phyloP scores from a whole-genome alignment of 108 stramenopile species.

The Phaeodactylum tricornutum region DNA sequence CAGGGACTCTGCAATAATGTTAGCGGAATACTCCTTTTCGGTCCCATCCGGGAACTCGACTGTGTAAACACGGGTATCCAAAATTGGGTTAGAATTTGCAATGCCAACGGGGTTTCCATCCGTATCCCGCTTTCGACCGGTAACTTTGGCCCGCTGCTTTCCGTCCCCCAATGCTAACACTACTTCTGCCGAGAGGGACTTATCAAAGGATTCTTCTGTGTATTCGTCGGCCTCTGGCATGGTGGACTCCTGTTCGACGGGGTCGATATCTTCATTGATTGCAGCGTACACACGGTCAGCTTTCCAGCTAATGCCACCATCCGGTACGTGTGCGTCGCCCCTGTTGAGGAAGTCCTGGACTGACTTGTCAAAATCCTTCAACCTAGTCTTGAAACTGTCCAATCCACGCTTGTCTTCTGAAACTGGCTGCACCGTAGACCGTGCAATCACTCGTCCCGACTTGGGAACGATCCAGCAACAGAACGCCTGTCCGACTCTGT shows the following conservation, averaged over 20 bases:
- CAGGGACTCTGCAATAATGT: constrained; percentile 21
- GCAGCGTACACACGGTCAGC: too few species aligned
- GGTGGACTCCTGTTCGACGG: too few species aligned
- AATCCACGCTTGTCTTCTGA: constrained; percentile 10
- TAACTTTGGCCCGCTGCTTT: not conserved
- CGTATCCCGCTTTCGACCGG: not conserved
- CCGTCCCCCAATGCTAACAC: not conserved
- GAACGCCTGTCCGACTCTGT: constrained; percentile 15
- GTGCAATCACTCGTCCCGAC: constrained; percentile 5
- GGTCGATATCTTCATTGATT: too few species aligned
- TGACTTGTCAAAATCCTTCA: too few species aligned
- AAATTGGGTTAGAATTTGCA: constrained; percentile 3
- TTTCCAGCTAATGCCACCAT: too few species aligned
- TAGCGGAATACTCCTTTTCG: constrained; percentile 7
- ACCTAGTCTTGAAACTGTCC: not conserved
- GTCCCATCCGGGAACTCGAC: constrained; percentile 10
- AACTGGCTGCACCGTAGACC: constrained; percentile 23
- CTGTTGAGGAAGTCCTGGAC: too few species aligned
- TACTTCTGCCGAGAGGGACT: constrained; percentile 12
- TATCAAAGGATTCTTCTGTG: too few species aligned
- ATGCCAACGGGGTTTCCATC: constrained; percentile 12
- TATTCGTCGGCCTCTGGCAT: too few species aligned
- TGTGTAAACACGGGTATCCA: constrained; percentile 14
- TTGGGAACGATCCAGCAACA: constrained; percentile 21
- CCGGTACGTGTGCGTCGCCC: too few species aligned